Evolutionary conservation across 179 eudicot genomes (phyloP).

Genomic region (Corrigiola litoralis): DNA sequence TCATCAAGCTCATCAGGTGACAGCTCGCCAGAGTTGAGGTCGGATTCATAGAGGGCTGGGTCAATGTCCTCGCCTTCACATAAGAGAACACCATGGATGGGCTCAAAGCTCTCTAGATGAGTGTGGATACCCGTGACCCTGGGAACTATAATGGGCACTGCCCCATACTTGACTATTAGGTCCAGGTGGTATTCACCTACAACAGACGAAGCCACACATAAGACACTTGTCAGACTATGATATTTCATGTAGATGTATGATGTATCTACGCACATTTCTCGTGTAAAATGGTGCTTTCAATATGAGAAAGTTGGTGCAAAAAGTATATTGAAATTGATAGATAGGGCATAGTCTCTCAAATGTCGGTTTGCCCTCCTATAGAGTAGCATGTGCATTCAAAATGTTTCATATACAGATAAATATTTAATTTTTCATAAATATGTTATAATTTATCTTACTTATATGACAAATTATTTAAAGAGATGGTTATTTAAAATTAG

Average conservation of each 20-base stretch:
- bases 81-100: slow-evolving; percentile 88
- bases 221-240: not conserved
- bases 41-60: slow-evolving; percentile 55
- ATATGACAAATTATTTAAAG: no score
- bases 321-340: not conserved
- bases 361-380: no score
- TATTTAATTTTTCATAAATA: no score
- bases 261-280: no score
- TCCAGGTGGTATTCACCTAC: slow-evolving; percentile 91
- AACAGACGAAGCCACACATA: not conserved
- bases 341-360: no score
- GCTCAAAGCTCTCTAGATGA: slow-evolving; percentile 72
- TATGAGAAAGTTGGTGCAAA: not conserved
- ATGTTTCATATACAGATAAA: no score
- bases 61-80: slow-evolving; percentile 96
- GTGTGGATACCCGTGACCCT: slow-evolving; percentile 73
- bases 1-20: slow-evolving; percentile 63
- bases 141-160: slow-evolving; percentile 89
- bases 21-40: slow-evolving; percentile 28
- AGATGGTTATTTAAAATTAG: no score
- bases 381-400: not conserved
- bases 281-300: not conserved
- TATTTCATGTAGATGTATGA: no score
- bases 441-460: no score
- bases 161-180: slow-evolving; percentile 74